phyloP scores from a whole-genome alignment of 305 asterid species.

The Fraxinus nigra region DNA sequence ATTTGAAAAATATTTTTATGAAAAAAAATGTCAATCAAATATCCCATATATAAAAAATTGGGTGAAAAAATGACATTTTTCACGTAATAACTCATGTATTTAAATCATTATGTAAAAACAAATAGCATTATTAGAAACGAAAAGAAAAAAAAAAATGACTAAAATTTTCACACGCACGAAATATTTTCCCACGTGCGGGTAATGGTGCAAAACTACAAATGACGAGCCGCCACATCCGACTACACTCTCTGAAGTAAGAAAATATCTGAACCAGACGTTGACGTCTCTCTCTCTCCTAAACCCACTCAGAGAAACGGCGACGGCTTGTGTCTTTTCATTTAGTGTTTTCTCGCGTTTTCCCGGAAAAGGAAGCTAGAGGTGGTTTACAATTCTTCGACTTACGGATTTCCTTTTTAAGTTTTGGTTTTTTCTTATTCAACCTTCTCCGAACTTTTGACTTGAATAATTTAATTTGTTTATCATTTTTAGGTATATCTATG shows the following conservation, averaged over 20 bases:
- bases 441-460: background rate
- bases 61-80: too few relatives aligned
- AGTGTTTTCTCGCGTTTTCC: constrained; percentile 3
- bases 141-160: too few relatives aligned
- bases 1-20: too few relatives aligned
- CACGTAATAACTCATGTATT: too few relatives aligned
- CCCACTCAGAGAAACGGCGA: constrained; percentile 26
- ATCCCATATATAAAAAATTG: too few relatives aligned
- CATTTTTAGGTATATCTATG: constrained; percentile 19
- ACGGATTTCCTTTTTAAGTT: background rate
- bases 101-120: too few relatives aligned
- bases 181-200: constrained; percentile 23
- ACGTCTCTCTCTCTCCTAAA: constrained; percentile 16
- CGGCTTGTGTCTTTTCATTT: constrained; percentile 15
- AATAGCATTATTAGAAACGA: too few relatives aligned
- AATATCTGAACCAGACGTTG: background rate
- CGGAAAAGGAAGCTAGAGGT: background rate
- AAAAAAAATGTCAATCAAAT: too few relatives aligned
- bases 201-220: background rate
- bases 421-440: background rate
- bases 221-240: constrained; percentile 41
- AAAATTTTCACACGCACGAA: background rate
- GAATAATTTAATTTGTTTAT: background rate
- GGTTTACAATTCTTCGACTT: constrained; percentile 7
- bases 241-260: background rate